phyloP scores from a whole-genome alignment of 2,329 filamentous ascomycete species.

The Xylariaceae sp. region DNA sequence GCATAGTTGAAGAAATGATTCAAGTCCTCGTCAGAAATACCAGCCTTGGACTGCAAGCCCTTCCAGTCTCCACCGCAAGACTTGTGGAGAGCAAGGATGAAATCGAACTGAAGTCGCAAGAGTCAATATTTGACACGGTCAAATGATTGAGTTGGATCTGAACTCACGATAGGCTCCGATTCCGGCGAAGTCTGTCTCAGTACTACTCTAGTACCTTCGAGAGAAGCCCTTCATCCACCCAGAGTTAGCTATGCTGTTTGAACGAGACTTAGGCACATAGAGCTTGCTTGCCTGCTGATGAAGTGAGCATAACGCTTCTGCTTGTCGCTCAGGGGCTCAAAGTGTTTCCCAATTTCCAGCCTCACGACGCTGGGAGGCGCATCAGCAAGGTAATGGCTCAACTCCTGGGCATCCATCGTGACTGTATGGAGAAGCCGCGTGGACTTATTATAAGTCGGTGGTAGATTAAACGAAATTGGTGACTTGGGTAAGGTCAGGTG shows the following conservation, averaged over 20 bases:
- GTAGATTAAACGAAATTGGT: not conserved
- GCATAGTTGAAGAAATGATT: constrained; percentile 70
- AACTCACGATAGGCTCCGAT: constrained; percentile 59
- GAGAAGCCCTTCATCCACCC: constrained; percentile 55
- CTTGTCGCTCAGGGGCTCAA: constrained; percentile 66
- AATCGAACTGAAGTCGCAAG: constrained; percentile 50
- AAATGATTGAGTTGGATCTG: not conserved
- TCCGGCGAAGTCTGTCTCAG: constrained; percentile 77
- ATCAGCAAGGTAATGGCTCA: constrained; percentile 81
- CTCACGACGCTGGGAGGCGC: constrained; percentile 82
- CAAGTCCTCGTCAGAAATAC: constrained; percentile 58
- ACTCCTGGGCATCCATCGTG: constrained; percentile 54
- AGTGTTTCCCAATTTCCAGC: constrained; percentile 88
- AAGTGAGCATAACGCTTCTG: constrained; percentile 90
- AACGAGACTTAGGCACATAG: constrained; percentile 13
- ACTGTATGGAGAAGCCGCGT: constrained; percentile 17
- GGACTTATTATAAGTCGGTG: constrained; percentile 3
- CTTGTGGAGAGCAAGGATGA: constrained; percentile 69
- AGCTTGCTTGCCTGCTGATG: constrained; percentile 60
- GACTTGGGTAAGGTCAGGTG: constrained; percentile 10
- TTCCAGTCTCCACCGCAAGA: constrained; percentile 65
- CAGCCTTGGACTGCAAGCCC: constrained; percentile 56
- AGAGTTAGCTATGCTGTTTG: constrained; percentile 9
- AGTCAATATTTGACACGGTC: constrained; percentile 11
- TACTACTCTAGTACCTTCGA: constrained; percentile 71